Evolutionary conservation across 2,329 filamentous ascomycete species (phyloP), one percentile per base, ranked within the genome.

Genomic region (Aspergillus proliferans): DNA sequence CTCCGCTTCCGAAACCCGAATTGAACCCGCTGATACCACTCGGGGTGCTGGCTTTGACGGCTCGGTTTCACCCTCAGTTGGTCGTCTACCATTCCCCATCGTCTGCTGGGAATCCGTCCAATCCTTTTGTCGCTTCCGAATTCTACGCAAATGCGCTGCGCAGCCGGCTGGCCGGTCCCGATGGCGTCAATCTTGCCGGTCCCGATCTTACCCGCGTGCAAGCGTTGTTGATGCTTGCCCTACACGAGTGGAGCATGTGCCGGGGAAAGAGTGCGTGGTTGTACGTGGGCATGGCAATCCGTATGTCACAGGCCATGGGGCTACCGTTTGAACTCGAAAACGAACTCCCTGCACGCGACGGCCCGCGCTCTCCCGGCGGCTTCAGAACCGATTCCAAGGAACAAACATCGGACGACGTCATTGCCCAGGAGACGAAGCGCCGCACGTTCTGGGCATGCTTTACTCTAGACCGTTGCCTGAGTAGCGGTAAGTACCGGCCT

Each of bases 401-500:
- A 22, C 65, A 63, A 47, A 69, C 55, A 3, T 66, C 59, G 3
- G 76, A 81, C 48, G 71, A 71, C 33, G 74, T 79, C 43, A 77
- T 81, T 43, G 64, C 73, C 14, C 75, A 76, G 51, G 79, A 82
- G 58, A 76, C 76, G 3, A 71, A 73, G 51, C 72, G 79, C 14
- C 73, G 79, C 4, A 80, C 77, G 0, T 79, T 81, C 53, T 81
- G 79, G 78, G 77, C 76, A 46, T 81, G 78, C 54, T 81, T 78
- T 57, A 76, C 80, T 45, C 67, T 81, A 58, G 79, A 81, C 60
- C 71, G 77, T 3, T 80, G 77, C 51, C 55, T 80, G 22, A 80
- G 77, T 55, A 76, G 74, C 55, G 78, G 78, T 15, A 76, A 76
- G 49, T 75, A 78, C 56, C 71, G 78, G 4, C 78, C 77, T 1